Conservation (phyloP, 2,329 filamentous ascomycete species). For the Trichoderma brevicompactum region DNA sequence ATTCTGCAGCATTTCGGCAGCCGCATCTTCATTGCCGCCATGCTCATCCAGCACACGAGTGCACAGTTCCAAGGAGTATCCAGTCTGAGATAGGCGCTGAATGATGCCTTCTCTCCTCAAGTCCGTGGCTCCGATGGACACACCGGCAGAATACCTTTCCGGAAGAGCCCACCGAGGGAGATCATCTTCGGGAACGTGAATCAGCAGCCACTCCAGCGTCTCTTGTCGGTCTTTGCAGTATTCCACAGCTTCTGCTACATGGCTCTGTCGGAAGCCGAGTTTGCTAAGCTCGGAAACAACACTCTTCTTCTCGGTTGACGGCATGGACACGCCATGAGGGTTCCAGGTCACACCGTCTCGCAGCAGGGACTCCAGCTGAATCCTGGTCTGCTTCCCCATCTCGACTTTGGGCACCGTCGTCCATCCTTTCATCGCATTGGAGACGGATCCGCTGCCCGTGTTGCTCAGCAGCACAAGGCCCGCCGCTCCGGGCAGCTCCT, state of each 20-base stretch:
- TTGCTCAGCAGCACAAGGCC: slow-evolving; percentile 58
- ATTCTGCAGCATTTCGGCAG: slow-evolving; percentile 79
- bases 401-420: slow-evolving; percentile 86
- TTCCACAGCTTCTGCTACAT: slow-evolving; percentile 83
- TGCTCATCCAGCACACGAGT: slow-evolving; percentile 74
- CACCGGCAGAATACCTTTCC: slow-evolving; percentile 87
- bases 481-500: slow-evolving; percentile 63
- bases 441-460: slow-evolving; percentile 42
- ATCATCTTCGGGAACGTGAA: slow-evolving; percentile 96
- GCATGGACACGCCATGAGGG: slow-evolving; percentile 71
- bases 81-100: slow-evolving; percentile 78
- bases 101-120: slow-evolving; percentile 80
- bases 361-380: slow-evolving; percentile 78
- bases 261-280: slow-evolving; percentile 87
- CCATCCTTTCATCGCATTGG: slow-evolving; percentile 73
- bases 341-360: slow-evolving; percentile 86
- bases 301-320: slow-evolving; percentile 56
- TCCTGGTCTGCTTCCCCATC: slow-evolving; percentile 81
- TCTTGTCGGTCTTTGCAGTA: slow-evolving; percentile 93
- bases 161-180: slow-evolving; percentile 91
- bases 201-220: slow-evolving; percentile 91
- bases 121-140: slow-evolving; percentile 82
- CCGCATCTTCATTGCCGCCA: slow-evolving; percentile 71
- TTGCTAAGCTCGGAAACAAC: slow-evolving; percentile 74
- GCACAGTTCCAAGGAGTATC: slow-evolving; percentile 85